Base-by-base conservation (phyloP, 441 rosid species). In the Adansonia gregorii region DNA sequence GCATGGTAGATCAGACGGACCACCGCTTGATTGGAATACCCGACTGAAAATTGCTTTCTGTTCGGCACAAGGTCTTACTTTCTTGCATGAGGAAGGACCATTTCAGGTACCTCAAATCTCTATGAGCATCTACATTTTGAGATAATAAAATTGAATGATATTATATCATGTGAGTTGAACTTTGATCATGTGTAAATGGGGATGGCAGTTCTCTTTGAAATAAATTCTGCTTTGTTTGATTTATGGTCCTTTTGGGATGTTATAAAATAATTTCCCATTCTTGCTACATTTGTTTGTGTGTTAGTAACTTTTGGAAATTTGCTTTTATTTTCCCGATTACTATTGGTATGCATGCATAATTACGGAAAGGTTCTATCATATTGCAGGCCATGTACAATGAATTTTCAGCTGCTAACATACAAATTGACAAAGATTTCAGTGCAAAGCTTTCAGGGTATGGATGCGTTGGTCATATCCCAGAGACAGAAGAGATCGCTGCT, bases 381-480 rank as follows among this genome's bases (percentile, higher is more conserved):
- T 35, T 78, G 77, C 98, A 96, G 98, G 98, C 99, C 39, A 94
- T 96, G 98, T 96, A 90, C 89, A 93, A 90, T 71, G 98, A 96
- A 54, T 96, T 94, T 86, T 93, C 98, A 20, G 86, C 98, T 6
- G 88, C 92, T 76, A 94, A 91, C 82, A 93, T 96, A 83, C 99
- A 96, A 81, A 94, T 96, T 0, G 96, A 96, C 78, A 96, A 93
- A 86, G 99, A 96, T 85, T 96, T 96, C 73, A 96, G 96, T 17
- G 99, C 96, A 20, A 96, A 94, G 88, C 91, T 96, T 73, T 96
- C 99, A 2, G 99, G 99, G 71, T 96, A 94, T 75, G 99, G 99
- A 70, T 94, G 96, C 35, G 94, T 87, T 49, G 90, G 97, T 71
- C 91, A 88, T 72, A 87, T 89, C 14, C 96, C 92, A 0, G 98